Evolutionary conservation across 306 rosid species (phyloP).

Genomic region (Castanospermum australe): DNA sequence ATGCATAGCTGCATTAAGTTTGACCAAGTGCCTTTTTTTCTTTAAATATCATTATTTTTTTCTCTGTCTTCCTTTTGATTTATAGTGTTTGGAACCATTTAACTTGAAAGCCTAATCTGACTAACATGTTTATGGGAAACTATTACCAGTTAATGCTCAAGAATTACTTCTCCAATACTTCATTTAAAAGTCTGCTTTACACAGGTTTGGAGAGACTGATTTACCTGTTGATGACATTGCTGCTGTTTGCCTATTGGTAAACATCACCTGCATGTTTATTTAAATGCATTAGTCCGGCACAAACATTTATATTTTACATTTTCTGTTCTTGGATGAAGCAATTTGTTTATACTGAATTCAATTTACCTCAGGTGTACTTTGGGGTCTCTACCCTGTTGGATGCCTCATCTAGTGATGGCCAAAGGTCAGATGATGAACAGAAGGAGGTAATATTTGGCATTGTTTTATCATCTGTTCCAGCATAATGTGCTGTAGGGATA

Average conservation of each 20-base stretch:
- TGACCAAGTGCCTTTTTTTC: background rate
- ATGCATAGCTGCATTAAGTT: background rate
- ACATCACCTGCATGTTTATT: slow-evolving; percentile 16
- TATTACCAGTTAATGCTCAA: background rate
- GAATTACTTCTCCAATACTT: slow-evolving; percentile 5
- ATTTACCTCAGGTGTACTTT: slow-evolving; percentile 74
- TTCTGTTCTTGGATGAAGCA: slow-evolving; percentile 17
- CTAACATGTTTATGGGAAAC: background rate
- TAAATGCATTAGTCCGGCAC: slow-evolving; percentile 3
- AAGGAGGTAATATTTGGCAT: slow-evolving; percentile 69
- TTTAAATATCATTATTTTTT: background rate
- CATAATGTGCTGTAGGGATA: background rate
- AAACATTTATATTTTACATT: slow-evolving; percentile 9
- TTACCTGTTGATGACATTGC: slow-evolving; percentile 93
- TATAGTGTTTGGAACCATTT: slow-evolving; percentile 6
- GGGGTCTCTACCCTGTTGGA: slow-evolving; percentile 92
- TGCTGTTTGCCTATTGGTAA: slow-evolving; percentile 90
- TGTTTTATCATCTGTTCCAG: slow-evolving; percentile 1
- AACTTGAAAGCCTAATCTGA: slow-evolving; percentile 17
- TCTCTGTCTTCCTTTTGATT: background rate
- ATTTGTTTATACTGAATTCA: background rate
- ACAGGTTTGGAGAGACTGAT: slow-evolving; percentile 91
- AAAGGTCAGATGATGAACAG: slow-evolving; percentile 90
- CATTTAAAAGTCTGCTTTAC: slow-evolving; percentile 33
- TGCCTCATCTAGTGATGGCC: slow-evolving; percentile 74